These are phyloP conservation scores for Geranium rotundifolium DNA, from an alignment of 345 rosid genomes.

Conservation along the genomic window DNA sequence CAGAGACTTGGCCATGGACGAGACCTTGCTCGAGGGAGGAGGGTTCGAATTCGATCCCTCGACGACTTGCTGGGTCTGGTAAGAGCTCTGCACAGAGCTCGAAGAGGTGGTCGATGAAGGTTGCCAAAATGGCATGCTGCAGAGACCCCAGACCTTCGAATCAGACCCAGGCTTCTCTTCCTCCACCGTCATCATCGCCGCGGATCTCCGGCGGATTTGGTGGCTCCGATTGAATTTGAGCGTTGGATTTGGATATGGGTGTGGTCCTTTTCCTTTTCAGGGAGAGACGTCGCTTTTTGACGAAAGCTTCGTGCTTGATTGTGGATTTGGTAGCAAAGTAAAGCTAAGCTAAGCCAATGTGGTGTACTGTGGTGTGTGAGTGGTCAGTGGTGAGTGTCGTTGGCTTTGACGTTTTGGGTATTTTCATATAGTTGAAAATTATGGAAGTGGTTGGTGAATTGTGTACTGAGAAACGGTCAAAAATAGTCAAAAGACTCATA, in stretches of 20 bases:
- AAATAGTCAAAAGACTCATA: too few relatives aligned
- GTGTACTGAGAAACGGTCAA: too few relatives aligned
- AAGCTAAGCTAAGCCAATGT: too few relatives aligned
- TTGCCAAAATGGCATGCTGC: conserved; percentile 54
- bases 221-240: background rate
- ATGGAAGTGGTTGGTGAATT: background rate
- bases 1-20: conserved; percentile 81
- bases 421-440: background rate
- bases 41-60: conserved; percentile 19
- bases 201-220: background rate
- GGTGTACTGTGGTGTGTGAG: too few relatives aligned
- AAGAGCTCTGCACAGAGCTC: conserved; percentile 18
- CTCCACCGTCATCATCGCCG: conserved; percentile 22
- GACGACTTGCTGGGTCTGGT: conserved; percentile 21
- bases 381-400: too few relatives aligned
- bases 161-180: conserved; percentile 24
- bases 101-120: conserved; percentile 22
- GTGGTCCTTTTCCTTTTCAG: background rate
- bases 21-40: conserved; percentile 32
- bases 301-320: conserved; percentile 13
- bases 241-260: too few relatives aligned
- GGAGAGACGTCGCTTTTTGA: conserved; percentile 1
- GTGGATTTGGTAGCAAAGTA: too few relatives aligned
- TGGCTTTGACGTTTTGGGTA: too few relatives aligned
- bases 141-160: conserved; percentile 28